Base-by-base conservation (phyloP, 805 yeast genomes). In the Pichia gijzeniarum region DNA sequence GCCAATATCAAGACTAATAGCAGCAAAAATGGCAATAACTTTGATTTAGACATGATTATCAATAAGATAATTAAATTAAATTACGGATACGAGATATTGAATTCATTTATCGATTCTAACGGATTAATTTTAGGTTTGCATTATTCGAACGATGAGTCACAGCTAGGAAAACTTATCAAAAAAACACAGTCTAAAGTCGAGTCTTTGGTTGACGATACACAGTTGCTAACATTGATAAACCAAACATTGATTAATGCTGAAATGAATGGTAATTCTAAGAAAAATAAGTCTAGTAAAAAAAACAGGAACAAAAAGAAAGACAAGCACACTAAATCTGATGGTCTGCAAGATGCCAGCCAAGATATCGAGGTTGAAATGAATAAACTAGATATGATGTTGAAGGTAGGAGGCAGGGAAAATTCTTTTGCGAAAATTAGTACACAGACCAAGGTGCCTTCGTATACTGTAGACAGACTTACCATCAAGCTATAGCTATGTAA, bases 51-150 rank as follows among this genome's bases (percentile, higher is more conserved):
- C 48, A 61, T 61, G 47, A 63, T 75, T 31, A 63, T 78, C n/a
- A 64, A 63, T 32, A 68, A 75, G 45, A 71, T 78, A 43, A 64
- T 73, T 45, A 56, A 59, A 28, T 57, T 71, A 47, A 69, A 75
- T 45, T 71, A 72, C 47, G 82, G 85, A 10, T 79, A 78, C 73
- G 74, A 72, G 41, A 63, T 84, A n/a, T 65, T 85, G 37, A 75
- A 80, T 46, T 70, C 81, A 19, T 72, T 85, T 40, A 73, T 85
- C 42, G 93, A 85, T 59, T 77, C 85, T 1, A 82, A 81, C 43
- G 93, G 93, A 1, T 64, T 85, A 39, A 60, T 63, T 16, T 76
- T 85, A 59, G 76, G 79, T 49, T 77, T 86, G 76, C 73, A 75
- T 41, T 67, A 70, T 32, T 73, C 76, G 7, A 70, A 76, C 32